These are phyloP conservation scores for Debaryomyces prosopidis DNA, from an alignment of 805 yeast species.

Conservation along the genomic window DNA sequence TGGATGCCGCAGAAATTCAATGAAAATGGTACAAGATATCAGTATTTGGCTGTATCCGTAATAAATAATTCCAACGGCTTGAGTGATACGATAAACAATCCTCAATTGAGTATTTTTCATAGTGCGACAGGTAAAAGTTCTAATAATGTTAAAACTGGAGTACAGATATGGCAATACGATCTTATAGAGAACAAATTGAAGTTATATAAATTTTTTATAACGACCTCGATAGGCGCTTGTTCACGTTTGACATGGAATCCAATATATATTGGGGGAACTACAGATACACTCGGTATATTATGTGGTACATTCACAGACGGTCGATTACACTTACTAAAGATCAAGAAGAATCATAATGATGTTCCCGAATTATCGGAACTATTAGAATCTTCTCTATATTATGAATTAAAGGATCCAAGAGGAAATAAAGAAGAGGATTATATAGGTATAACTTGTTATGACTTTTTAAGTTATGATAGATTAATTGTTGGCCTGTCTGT, in stretches of 20 bases:
- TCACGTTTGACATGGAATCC: slow-evolving; percentile 43
- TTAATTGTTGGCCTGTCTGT: slow-evolving; percentile 58
- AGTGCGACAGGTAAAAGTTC: slow-evolving; percentile 6
- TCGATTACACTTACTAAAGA: slow-evolving; percentile 45
- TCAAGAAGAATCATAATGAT: slow-evolving; percentile 23
- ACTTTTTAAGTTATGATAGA: slow-evolving; percentile 42
- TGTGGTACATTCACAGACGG: slow-evolving; percentile 62
- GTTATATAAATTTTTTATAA: slow-evolving; percentile 26
- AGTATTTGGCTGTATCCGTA: slow-evolving; percentile 52
- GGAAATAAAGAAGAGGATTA: slow-evolving; percentile 1
- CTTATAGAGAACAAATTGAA: slow-evolving; percentile 21
- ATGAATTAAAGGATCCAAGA: slow-evolving; percentile 11
- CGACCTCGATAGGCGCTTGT: slow-evolving; percentile 46
- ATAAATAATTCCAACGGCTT: slow-evolving; percentile 33
- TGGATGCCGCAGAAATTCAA: slow-evolving; percentile 45
- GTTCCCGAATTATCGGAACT: slow-evolving; percentile 15
- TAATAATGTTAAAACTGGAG: slow-evolving; percentile 31
- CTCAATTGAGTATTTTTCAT: slow-evolving; percentile 33
- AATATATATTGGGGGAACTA: slow-evolving; percentile 23
- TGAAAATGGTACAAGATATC: slow-evolving; percentile 14
- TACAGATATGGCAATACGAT: slow-evolving; percentile 47
- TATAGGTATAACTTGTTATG: slow-evolving; percentile 45
- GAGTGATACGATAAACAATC: slow-evolving; percentile 18
- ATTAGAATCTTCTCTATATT: slow-evolving; percentile 22
- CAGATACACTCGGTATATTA: slow-evolving; percentile 39